These are phyloP conservation scores for Asclepias syriaca DNA, from an alignment of 257 asterid genomes.

Conservation along the genomic window DNA sequence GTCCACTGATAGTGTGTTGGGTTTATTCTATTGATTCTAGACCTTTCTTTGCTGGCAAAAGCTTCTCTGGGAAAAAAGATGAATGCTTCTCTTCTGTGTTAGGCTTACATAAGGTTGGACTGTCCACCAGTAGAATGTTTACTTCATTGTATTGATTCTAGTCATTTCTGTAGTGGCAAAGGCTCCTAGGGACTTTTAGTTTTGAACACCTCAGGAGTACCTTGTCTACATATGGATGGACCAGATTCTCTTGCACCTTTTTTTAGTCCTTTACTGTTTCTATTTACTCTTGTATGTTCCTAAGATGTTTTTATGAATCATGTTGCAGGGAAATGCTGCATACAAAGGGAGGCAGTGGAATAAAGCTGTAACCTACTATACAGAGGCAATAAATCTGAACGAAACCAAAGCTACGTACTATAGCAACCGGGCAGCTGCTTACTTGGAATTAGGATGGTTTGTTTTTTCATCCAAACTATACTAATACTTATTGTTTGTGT, in stretches of 20 bases:
- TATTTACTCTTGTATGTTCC: background rate
- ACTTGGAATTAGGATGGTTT: slow-evolving; percentile 91
- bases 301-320: slow-evolving; percentile 3
- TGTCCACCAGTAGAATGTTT: no score
- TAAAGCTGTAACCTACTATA: slow-evolving; percentile 81
- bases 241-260: background rate
- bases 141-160: background rate
- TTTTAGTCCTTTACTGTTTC: background rate
- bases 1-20: no score
- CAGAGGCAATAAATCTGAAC: slow-evolving; percentile 74
- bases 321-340: slow-evolving; percentile 88
- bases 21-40: no score
- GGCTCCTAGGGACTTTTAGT: background rate
- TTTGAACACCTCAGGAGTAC: background rate
- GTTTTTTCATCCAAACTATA: slow-evolving; percentile 18
- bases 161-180: background rate
- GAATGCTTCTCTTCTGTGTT: background rate
- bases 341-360: slow-evolving; percentile 81
- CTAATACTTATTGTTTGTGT: background rate
- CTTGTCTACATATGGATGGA: background rate
- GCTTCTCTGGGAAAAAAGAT: no score
- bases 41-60: no score
- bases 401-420: slow-evolving; percentile 61
- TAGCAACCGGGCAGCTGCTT: slow-evolving; percentile 95
- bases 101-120: background rate